Percentiles rank a stretch among this genome's conserved stretches.
Evolutionary conservation across 2,329 filamentous ascomycete genomes (phyloP).

Genomic region (Colletotrichum sp.): DNA sequence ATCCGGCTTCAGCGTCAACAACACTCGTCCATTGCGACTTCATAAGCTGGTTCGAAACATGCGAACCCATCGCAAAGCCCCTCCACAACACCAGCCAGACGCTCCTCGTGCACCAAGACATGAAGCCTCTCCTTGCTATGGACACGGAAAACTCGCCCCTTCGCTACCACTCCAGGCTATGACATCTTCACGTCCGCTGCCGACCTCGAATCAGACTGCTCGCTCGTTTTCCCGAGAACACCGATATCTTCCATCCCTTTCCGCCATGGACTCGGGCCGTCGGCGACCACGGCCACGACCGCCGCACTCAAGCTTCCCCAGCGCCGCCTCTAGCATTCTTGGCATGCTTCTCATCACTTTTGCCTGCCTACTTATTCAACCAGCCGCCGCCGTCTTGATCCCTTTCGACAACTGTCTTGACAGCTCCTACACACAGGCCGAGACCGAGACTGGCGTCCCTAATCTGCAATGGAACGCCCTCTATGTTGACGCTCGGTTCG

Average conservation of each 20-base stretch:
- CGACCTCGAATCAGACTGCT: background rate
- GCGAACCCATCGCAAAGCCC: conserved; percentile 14
- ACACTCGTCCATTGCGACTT: background rate
- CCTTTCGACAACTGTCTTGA: conserved; percentile 85
- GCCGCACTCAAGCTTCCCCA: background rate
- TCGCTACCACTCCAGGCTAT: conserved; percentile 17
- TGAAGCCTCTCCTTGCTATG: conserved; percentile 1
- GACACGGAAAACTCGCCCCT: conserved; percentile 17
- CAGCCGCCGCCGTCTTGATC: conserved; percentile 69
- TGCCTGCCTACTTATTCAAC: conserved; percentile 40
- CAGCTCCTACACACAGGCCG: conserved; percentile 57
- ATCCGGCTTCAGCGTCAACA: background rate
- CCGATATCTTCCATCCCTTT: background rate
- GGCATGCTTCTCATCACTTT: conserved; percentile 40
- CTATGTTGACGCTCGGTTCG: conserved; percentile 76
- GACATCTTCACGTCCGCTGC: conserved; percentile 12
- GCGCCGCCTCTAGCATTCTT: background rate
- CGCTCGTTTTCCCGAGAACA: conserved; percentile 1
- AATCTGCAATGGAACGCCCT: conserved; percentile 82
- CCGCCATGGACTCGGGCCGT: background rate
- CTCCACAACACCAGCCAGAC: background rate
- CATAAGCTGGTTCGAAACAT: conserved; percentile 7
- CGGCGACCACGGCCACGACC: background rate
- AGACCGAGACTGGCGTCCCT: conserved; percentile 23
- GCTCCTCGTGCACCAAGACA: conserved; percentile 9